A percentile compares a stretch with the other conserved stretches of the same genome.
Conservation (phyloP, 1,284 basidiomycete genomes). For the Malassezia sympodialis region DNA sequence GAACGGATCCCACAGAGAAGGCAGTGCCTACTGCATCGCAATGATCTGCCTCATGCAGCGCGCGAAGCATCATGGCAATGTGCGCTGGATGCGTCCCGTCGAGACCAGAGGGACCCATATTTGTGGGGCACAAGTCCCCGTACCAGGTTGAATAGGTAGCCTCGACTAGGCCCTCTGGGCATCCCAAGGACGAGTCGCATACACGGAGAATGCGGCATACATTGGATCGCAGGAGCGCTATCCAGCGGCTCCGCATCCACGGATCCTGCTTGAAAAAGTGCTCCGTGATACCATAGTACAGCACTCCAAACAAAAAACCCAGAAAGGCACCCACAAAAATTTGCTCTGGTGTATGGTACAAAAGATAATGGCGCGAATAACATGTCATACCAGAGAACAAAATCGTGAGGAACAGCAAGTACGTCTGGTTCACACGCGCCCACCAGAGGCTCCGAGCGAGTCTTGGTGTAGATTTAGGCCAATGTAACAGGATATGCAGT, state of each 20-base stretch:
- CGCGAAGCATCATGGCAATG: conserved; percentile 56
- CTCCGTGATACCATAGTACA: conserved; percentile 58
- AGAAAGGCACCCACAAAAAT: conserved; percentile 64
- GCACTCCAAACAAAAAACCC: conserved; percentile 56
- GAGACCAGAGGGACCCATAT: conserved; percentile 38
- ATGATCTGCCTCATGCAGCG: conserved; percentile 63
- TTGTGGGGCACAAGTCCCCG: conserved; percentile 15
- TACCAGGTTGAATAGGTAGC: conserved; percentile 60
- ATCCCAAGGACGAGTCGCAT: conserved; percentile 69
- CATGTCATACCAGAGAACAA: conserved; percentile 60
- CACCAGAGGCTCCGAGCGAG: conserved; percentile 22
- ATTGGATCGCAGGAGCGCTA: background rate
- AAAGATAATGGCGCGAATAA: conserved; percentile 64
- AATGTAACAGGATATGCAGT: conserved; percentile 63
- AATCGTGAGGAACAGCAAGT: conserved; percentile 55
- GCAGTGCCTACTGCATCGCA: conserved; percentile 66
- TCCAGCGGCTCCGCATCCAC: background rate
- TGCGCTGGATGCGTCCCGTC: conserved; percentile 20
- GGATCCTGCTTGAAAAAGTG: conserved; percentile 25
- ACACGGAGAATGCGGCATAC: conserved; percentile 57
- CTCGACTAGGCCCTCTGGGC: conserved; percentile 62
- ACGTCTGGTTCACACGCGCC: conserved; percentile 27
- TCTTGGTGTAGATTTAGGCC: conserved; percentile 55
- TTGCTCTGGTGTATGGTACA: conserved; percentile 64
- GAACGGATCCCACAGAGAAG: conserved; percentile 86